Conservation (phyloP, 1,284 basidiomycete genomes). For the Heterobasidion annosum region DNA sequence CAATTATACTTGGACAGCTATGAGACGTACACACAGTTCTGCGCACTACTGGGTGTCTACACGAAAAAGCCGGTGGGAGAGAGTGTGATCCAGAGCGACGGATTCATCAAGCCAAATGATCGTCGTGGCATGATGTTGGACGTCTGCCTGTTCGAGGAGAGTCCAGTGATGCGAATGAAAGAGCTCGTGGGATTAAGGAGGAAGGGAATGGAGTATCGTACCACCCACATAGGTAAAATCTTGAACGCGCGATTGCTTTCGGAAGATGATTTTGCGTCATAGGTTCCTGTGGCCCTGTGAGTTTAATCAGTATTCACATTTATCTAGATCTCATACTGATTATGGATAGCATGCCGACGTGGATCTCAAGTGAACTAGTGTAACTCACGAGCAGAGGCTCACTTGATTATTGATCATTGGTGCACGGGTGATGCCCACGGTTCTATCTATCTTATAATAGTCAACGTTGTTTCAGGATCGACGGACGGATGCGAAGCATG, state of each 20-base stretch:
- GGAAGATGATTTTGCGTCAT: background rate
- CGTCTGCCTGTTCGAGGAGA: conserved; percentile 17
- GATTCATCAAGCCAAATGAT: conserved; percentile 23
- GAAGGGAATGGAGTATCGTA: conserved; percentile 27
- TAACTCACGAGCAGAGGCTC: too few species aligned
- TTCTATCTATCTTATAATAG: too few species aligned
- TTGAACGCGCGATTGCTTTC: conserved; percentile 16
- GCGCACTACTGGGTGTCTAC: conserved; percentile 27
- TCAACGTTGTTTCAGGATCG: too few species aligned
- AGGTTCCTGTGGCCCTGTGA: too few species aligned
- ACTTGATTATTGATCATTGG: too few species aligned
- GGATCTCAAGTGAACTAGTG: too few species aligned
- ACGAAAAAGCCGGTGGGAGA: conserved; percentile 1
- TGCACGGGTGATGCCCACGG: too few species aligned
- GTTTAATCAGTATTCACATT: too few species aligned
- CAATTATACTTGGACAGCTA: conserved; percentile 29
- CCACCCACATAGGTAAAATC: conserved; percentile 36
- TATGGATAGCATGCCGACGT: too few species aligned
- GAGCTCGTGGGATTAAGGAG: conserved; percentile 26
- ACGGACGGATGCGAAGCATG: too few species aligned
- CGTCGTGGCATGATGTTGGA: background rate
- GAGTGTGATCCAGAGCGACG: conserved; percentile 18
- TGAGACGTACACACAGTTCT: conserved; percentile 21
- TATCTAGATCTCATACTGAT: too few species aligned
- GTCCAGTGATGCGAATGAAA: conserved; percentile 24